phyloP scores from a whole-genome alignment of 495 filamentous ascomycete genomes.

The Wilcoxina mikolae region DNA sequence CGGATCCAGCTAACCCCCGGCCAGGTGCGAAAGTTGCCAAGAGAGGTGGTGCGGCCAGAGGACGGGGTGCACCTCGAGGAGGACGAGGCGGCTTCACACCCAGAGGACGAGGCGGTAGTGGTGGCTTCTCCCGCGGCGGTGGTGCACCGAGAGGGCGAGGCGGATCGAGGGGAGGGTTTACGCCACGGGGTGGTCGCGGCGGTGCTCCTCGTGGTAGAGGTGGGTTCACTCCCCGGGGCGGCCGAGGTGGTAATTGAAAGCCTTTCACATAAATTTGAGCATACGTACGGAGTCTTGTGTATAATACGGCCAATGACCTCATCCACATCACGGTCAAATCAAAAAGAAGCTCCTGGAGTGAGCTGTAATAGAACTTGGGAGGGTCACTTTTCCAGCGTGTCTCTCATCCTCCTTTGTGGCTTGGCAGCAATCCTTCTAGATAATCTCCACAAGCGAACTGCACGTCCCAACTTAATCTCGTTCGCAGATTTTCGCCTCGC shows the following conservation, averaged over 20 bases:
- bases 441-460: too few species aligned
- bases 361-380: too few species aligned
- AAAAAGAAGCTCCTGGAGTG: too few species aligned
- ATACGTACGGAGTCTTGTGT: neutral
- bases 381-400: too few species aligned
- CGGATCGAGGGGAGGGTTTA: constrained; percentile 32
- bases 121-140: constrained; percentile 31
- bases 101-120: constrained; percentile 21
- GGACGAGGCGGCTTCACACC: constrained; percentile 29
- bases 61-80: constrained; percentile 36
- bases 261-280: neutral
- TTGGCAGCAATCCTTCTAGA: too few species aligned
- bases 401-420: too few species aligned
- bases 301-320: neutral
- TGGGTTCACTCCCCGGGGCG: neutral
- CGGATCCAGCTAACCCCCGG: constrained; percentile 16
- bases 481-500: too few species aligned
- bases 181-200: constrained; percentile 11
- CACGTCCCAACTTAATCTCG: too few species aligned
- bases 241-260: neutral
- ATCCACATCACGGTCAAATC: neutral
- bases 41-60: constrained; percentile 37
- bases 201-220: neutral
- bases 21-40: constrained; percentile 39
- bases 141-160: constrained; percentile 33